Evolutionary conservation across 306 rosid genomes (phyloP).

Genomic region (Neltuma alba): DNA sequence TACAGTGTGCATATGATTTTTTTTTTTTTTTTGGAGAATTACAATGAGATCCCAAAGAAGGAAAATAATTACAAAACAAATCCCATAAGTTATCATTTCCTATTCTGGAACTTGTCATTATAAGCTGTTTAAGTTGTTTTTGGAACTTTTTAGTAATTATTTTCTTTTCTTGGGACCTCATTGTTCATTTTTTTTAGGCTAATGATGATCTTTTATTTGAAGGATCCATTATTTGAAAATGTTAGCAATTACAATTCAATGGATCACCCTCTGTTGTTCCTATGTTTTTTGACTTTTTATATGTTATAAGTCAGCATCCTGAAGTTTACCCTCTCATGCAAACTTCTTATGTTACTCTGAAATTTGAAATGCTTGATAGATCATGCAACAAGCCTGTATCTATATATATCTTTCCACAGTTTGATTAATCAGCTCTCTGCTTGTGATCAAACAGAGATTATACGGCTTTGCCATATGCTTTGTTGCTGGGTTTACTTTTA

Average conservation of each 20-base stretch:
- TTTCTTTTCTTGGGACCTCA: no score
- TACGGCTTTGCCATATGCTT: conserved; percentile 92
- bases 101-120: no score
- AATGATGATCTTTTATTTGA: neutral
- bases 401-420: conserved; percentile 13
- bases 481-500: conserved; percentile 75
- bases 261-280: conserved; percentile 9
- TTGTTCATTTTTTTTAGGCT: no score
- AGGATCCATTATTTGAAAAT: neutral
- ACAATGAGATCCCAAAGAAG: no score
- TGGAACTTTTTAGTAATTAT: no score
- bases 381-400: conserved; percentile 24
- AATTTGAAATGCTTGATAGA: conserved; percentile 24
- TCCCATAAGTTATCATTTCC: no score
- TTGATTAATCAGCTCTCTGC: conserved; percentile 34
- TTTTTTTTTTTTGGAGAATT: no score
- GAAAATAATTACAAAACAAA: no score
- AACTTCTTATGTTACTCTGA: neutral
- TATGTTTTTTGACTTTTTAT: neutral
- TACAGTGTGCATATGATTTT: no score
- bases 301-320: conserved; percentile 12
- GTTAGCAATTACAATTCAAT: conserved; percentile 2
- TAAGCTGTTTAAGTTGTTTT: no score
- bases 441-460: conserved; percentile 58
- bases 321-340: conserved; percentile 18